Conservation (phyloP, 2,329 filamentous ascomycete genomes). For the Piedraia hortae region DNA sequence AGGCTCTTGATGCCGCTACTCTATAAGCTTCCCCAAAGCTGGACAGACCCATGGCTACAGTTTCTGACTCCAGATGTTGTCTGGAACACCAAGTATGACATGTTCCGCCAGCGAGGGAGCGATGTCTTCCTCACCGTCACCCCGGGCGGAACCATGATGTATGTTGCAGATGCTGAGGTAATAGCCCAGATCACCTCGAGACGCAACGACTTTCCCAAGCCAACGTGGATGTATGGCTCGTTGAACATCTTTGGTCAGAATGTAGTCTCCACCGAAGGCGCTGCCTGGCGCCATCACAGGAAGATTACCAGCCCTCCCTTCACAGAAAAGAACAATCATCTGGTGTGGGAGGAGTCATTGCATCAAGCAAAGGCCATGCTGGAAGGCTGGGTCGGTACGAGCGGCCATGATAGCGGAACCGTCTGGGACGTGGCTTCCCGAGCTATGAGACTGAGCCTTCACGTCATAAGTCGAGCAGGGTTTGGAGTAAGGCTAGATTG, state of each 20-base stretch:
- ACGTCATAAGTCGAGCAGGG: constrained; percentile 39
- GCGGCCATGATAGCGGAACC: constrained; percentile 17
- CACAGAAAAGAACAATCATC: constrained; percentile 44
- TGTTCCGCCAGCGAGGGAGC: constrained; percentile 28
- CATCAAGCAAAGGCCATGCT: constrained; percentile 36
- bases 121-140: constrained; percentile 39
- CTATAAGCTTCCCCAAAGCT: constrained; percentile 24
- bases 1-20: constrained; percentile 28
- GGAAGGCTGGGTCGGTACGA: constrained; percentile 24
- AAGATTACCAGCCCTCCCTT: constrained; percentile 46
- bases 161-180: constrained; percentile 34
- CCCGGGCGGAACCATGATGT: constrained; percentile 25
- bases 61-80: constrained; percentile 31
- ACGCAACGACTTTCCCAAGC: constrained; percentile 46
- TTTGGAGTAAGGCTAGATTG: constrained; percentile 33
- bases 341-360: constrained; percentile 36
- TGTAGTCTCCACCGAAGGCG: constrained; percentile 41
- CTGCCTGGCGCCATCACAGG: constrained; percentile 42
- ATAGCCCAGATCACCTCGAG: constrained; percentile 37
- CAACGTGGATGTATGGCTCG: constrained; percentile 28
- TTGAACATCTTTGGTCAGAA: constrained; percentile 44
- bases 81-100: constrained; percentile 26
- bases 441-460: constrained; percentile 33
- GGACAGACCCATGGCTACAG: constrained; percentile 32
- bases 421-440: constrained; percentile 32